These are phyloP conservation scores for Cladosporium sp. DNA, from an alignment of 2,329 filamentous ascomycete genomes.

Conservation along the genomic window DNA sequence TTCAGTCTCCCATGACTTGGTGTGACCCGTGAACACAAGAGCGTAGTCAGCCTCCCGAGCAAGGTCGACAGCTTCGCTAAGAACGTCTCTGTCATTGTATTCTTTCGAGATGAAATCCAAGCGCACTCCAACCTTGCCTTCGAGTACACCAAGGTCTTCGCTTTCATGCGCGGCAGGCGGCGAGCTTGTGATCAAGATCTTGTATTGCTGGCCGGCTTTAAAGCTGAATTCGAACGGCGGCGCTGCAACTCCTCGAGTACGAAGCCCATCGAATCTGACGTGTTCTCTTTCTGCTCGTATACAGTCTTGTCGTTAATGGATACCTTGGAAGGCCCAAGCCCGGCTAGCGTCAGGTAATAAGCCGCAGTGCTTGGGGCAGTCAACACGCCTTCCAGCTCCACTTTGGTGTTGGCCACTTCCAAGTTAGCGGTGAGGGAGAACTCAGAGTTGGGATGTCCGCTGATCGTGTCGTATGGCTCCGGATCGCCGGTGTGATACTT, in stretches of 20 bases:
- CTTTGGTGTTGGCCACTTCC: neutral
- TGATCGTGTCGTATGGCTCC: neutral
- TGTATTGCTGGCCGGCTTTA: neutral
- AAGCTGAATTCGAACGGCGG: neutral
- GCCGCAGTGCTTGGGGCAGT: neutral
- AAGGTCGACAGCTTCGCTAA: neutral
- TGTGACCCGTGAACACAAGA: neutral
- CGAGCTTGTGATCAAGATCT: neutral
- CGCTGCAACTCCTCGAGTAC: neutral
- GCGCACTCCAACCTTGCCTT: neutral
- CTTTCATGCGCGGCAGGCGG: neutral
- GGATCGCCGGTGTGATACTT: slow-evolving; percentile 2
- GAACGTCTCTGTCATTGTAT: neutral
- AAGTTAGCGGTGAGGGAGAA: neutral
- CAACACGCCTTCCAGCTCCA: slow-evolving; percentile 1
- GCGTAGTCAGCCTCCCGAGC: neutral
- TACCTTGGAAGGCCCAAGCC: slow-evolving; percentile 5
- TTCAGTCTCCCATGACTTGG: slow-evolving; percentile 1
- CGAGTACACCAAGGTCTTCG: neutral
- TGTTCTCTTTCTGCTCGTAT: slow-evolving; percentile 2
- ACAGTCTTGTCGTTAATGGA: neutral
- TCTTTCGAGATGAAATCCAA: neutral
- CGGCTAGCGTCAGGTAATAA: neutral
- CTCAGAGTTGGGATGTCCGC: neutral
- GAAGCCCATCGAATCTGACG: neutral